Evolutionary conservation across 768 basidiomycete genomes (phyloP), one percentile per base, ranked within the genome.

Genomic region (Leucosporidium scottii): DNA sequence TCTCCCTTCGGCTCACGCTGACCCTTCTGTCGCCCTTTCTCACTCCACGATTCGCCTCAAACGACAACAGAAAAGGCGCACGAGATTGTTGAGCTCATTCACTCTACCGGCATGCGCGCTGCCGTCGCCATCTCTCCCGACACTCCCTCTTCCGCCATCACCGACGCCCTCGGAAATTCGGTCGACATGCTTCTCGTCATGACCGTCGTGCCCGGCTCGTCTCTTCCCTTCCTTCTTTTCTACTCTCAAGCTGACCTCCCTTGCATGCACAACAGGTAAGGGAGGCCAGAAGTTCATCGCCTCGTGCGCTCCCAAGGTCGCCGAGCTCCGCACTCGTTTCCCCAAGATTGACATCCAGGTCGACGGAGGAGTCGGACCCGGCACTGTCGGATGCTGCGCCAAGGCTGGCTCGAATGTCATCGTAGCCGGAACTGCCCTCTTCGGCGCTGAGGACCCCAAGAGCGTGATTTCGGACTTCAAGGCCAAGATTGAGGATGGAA

Each of bases 211-310:
- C 94, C 93, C 55, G 94, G 89, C 88, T 71, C 54, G 77, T 65
- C 36, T 15, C 27, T 21, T 50, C 54, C 36, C 47, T 31, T 47
- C 27, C 50, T 28, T 21, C 34, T 66, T 31, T 48, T 21, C 23
- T 39, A 25, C 15, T 21, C 18, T 21, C 12, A 13, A 12, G 25
- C 50, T 23, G 47, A 18, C 2, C n/a, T 5, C 17, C 53, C 23
- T 3, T 20, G 9, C 53, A 25, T 12, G 23, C 25, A 27, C 88
- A 77, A 91, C 93, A 63, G 94, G 94, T 49, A 86, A 86, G 9
- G 96, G 96, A 36, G 96, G 96, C 5, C 96, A 99, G 78, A 97
- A 94, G 78, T 98, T 99, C 79, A 81, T 97, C 74, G 88, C 91
- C 13, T 84, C 89, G 73, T 97, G 93, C 76, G 85, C 98, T 31